Evolutionary conservation across 768 basidiomycete species (phyloP).

Genomic region (Daedaleopsis sinensis): DNA sequence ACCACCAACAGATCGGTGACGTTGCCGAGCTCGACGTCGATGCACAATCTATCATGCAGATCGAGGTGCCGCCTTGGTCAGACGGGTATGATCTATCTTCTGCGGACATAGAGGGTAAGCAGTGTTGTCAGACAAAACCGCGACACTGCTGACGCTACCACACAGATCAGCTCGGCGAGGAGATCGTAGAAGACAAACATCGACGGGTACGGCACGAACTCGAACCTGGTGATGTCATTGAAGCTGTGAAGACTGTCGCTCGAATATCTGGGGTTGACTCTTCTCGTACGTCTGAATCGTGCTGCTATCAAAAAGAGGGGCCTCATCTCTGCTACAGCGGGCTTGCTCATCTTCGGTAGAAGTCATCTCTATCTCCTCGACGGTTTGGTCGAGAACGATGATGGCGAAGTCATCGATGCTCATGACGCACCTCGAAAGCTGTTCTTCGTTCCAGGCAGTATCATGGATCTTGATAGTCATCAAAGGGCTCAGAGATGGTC

Average conservation of each 20-base stretch:
- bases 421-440: slow-evolving; percentile 81
- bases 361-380: slow-evolving; percentile 90
- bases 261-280: slow-evolving; percentile 91
- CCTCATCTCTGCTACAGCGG: slow-evolving; percentile 49
- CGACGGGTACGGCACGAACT: slow-evolving; percentile 84
- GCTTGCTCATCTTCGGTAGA: slow-evolving; percentile 83
- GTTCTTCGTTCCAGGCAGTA: slow-evolving; percentile 84
- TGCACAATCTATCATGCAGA: slow-evolving; percentile 48
- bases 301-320: neutral
- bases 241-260: slow-evolving; percentile 84
- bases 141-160: neutral
- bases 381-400: slow-evolving; percentile 83
- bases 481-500: slow-evolving; percentile 86
- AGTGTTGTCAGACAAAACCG: too few species aligned
- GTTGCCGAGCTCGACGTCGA: slow-evolving; percentile 57
- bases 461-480: slow-evolving; percentile 77
- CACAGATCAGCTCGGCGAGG: slow-evolving; percentile 63
- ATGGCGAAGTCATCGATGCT: slow-evolving; percentile 88
- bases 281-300: slow-evolving; percentile 63
- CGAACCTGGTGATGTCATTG: slow-evolving; percentile 88
- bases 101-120: slow-evolving; percentile 60
- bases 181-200: slow-evolving; percentile 87
- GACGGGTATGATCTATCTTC: slow-evolving; percentile 71
- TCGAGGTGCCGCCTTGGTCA: slow-evolving; percentile 74
- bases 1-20: slow-evolving; percentile 49